phyloP scores from a whole-genome alignment of 768 basidiomycete genomes.

The Phlebiopsis gigantea region DNA sequence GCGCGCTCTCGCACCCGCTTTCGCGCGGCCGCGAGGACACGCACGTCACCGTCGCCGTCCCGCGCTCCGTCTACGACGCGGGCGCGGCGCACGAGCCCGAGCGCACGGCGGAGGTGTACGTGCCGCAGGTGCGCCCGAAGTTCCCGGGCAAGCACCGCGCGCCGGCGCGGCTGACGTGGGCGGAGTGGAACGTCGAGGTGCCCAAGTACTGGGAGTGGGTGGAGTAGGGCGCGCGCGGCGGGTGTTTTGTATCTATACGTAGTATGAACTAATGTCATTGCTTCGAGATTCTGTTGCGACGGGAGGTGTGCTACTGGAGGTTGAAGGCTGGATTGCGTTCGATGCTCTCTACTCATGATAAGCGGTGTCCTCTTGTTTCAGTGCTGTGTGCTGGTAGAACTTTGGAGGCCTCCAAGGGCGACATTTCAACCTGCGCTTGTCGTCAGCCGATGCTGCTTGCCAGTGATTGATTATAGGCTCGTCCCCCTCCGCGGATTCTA shows the following conservation, averaged over 20 bases:
- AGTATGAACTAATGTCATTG: too few relatives aligned
- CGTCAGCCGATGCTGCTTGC: too few relatives aligned
- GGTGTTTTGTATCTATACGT: background rate
- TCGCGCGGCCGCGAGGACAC: background rate
- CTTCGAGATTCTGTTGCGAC: too few relatives aligned
- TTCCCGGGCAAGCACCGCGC: background rate
- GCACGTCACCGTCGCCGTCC: background rate
- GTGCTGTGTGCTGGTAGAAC: too few relatives aligned
- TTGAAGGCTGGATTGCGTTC: too few relatives aligned
- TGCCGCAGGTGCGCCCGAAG: conserved; percentile 11
- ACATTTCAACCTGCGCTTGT: too few relatives aligned
- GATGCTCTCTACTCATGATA: too few relatives aligned
- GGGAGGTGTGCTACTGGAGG: too few relatives aligned
- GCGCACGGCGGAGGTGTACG: conserved; percentile 6
- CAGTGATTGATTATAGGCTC: too few relatives aligned
- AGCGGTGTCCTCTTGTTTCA: too few relatives aligned
- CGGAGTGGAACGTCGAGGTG: conserved; percentile 12
- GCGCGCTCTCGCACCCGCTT: background rate
- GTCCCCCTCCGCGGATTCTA: too few relatives aligned
- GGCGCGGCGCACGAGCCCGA: background rate
- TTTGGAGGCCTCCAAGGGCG: too few relatives aligned
- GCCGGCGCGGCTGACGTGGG: background rate
- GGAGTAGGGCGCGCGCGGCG: background rate
- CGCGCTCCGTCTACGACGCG: background rate
- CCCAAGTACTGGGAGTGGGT: conserved; percentile 14